Evolutionary conservation across 805 yeast genomes (phyloP), one percentile per base, ranked within the genome.

Genomic region (Wickerhamomyces tratensis): DNA sequence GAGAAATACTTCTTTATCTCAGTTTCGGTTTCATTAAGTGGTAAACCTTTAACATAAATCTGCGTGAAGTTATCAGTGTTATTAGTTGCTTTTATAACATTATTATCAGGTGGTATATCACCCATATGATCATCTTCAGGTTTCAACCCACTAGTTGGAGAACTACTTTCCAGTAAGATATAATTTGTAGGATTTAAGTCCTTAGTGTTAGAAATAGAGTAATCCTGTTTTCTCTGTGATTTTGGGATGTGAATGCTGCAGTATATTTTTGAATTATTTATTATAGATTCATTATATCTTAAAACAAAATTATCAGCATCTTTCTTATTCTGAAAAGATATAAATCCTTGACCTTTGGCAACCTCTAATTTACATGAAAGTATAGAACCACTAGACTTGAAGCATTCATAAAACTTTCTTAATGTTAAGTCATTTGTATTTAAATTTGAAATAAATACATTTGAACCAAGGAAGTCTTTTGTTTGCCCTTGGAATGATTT

Each of bases 1-100:
- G 60, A 49, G 50, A 83, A 77, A 36, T 74, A 58, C 20, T 58
- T 51, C 4, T 63, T 43, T 33, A 82, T 57, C 26, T 62, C 65
- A n/a, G 58, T 60, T 46, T 65, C 68, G 25, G 69, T 53, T 5
- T 59, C 56, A 13, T 59, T 53, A 10, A 61, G 41, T 2, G 77
- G 75, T 37, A 77, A 59, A 39, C 74, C 71, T 48, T 66, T 69
- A 25, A 77, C 68, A 46, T 78, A 75, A 38, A 82, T 27, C 30
- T 27, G 30, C 5, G 30, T 27, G 5, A 62, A 44, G 67, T 68
- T 36, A 27, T 20, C 20, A 27, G 30, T 11, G 72, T 68, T 5
- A 10, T 10, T 20, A 20, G 20, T 20, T 20, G 20, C 2, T 20
- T 20, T 20, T 20, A 4, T 2, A 27, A 27, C 30, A 27, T 7